These are phyloP conservation scores for Meredithiella fracta DNA, from an alignment of 2,329 filamentous ascomycete species.

Conservation along the genomic window DNA sequence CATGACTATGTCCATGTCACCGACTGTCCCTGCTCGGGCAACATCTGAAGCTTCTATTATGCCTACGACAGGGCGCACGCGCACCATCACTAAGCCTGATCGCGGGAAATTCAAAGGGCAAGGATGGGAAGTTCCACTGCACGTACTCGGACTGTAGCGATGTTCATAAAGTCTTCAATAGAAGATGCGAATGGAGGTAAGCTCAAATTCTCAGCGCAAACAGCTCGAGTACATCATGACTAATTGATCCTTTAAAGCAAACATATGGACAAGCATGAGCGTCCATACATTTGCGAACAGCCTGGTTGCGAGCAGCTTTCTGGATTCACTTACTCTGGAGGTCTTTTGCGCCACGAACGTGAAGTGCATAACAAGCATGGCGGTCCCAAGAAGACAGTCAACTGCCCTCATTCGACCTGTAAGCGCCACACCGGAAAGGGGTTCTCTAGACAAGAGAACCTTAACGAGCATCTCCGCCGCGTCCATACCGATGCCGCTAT, in stretches of 20 bases:
- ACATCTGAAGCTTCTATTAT: neutral
- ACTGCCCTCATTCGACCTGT: constrained; percentile 74
- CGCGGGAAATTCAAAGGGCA: constrained; percentile 42
- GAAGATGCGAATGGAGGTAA: constrained; percentile 91
- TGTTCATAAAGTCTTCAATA: constrained; percentile 48
- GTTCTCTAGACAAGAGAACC: constrained; percentile 84
- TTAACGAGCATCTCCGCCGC: constrained; percentile 80
- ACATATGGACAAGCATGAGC: constrained; percentile 96
- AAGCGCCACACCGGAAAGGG: constrained; percentile 78
- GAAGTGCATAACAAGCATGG: constrained; percentile 87
- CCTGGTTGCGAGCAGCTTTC: constrained; percentile 80
- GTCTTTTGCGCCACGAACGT: constrained; percentile 73
- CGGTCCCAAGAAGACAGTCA: constrained; percentile 70
- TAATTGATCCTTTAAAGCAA: constrained; percentile 41
- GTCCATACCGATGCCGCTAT: constrained; percentile 63
- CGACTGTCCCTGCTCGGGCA: neutral
- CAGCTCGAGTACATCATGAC: neutral
- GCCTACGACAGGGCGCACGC: constrained; percentile 24
- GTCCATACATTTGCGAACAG: constrained; percentile 73
- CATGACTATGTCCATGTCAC: neutral
- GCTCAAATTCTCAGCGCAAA: constrained; percentile 19
- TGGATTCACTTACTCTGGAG: constrained; percentile 89
- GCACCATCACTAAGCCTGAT: constrained; percentile 42
- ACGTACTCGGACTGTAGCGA: constrained; percentile 52
- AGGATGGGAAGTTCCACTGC: constrained; percentile 63